Percentiles rank a stretch among this genome's conserved stretches.
Conservation (phyloP, 2,329 filamentous ascomycete species). For the Exophiala alcalophila region DNA sequence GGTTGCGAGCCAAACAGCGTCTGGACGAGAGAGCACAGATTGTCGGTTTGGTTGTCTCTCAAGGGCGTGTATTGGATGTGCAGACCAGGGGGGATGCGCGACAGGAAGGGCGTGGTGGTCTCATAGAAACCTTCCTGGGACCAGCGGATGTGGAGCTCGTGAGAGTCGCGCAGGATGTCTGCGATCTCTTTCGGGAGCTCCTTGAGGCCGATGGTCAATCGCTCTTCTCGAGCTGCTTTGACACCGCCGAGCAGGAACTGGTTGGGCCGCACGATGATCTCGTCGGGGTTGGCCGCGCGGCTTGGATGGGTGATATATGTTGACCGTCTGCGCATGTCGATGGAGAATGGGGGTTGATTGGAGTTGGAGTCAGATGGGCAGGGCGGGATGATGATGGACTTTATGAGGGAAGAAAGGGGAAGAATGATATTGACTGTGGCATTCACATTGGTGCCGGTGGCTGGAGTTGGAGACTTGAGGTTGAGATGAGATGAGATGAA, state of each 20-base stretch:
- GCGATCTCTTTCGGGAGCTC: constrained; percentile 68
- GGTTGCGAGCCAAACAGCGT: constrained; percentile 54
- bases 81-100: constrained; percentile 73
- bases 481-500: background rate
- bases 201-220: constrained; percentile 67
- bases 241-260: constrained; percentile 58
- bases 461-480: background rate
- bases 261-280: constrained; percentile 57
- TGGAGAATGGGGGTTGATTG: too few species aligned
- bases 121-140: constrained; percentile 58
- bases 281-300: constrained; percentile 55
- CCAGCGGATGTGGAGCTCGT: constrained; percentile 79
- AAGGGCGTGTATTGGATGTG: constrained; percentile 73
- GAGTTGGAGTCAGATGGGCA: too few species aligned
- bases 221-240: constrained; percentile 71
- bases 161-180: constrained; percentile 59
- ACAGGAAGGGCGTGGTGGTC: constrained; percentile 66
- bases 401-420: too few species aligned
- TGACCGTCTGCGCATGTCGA: constrained; percentile 22
- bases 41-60: constrained; percentile 29
- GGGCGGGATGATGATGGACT: too few species aligned
- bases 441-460: too few species aligned
- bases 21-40: constrained; percentile 59
- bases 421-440: too few species aligned
- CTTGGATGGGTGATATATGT: constrained; percentile 26